Base-by-base conservation (phyloP, 2,329 filamentous ascomycete species). In the Aspergillus sergii region DNA sequence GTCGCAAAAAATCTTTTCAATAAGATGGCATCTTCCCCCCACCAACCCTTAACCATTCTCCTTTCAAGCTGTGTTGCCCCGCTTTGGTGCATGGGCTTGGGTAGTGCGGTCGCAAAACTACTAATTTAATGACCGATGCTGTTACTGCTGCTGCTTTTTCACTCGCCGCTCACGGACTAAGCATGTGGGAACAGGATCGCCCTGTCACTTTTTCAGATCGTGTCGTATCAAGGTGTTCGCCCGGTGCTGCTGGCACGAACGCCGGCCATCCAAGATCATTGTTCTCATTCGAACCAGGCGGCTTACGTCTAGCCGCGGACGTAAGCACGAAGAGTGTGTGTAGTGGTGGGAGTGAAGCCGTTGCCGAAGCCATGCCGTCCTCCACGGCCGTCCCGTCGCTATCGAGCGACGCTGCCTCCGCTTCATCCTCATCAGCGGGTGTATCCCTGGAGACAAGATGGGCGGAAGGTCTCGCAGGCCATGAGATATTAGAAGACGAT, bases 371-470 rank as follows among this genome's bases (percentile, higher is more conserved):
- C 32, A 69, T 66, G 66, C 57, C 64, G 23, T 68, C 71, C 34
- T 68, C 71, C 23, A 69, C 69, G 34, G 61, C 68, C 16, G 66
- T 75, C 8, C 76, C 76, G 12, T 75, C 68, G 34, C 65, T 79
- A 32, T 75, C 75, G 11, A 73, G 69, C 56, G 71, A 72, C 57
- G 65, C 64, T 28, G 61, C 68, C 12, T 75, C 73, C 19, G 65
- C 60, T 43, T 69, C 70, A n/a, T 72, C 73, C 4, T 69, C 74
- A 23, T 67, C 69, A 16, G 71, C 71, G 36, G 73, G 69, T 41
- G 66, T 69, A 30, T 79, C 77, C 26, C 63, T 76, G 43, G 70
- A 75, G 60, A 76, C 76, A 10, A 59, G 69, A 46, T 61, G 67
- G 61, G 68, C 68, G 11, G 65, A 65, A 16, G 68, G 69, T 14